A percentile compares a stretch with the other conserved stretches of the same genome.
These are phyloP conservation scores for Yarrowia deformans DNA, from an alignment of 805 yeast species.

Conservation along the genomic window DNA sequence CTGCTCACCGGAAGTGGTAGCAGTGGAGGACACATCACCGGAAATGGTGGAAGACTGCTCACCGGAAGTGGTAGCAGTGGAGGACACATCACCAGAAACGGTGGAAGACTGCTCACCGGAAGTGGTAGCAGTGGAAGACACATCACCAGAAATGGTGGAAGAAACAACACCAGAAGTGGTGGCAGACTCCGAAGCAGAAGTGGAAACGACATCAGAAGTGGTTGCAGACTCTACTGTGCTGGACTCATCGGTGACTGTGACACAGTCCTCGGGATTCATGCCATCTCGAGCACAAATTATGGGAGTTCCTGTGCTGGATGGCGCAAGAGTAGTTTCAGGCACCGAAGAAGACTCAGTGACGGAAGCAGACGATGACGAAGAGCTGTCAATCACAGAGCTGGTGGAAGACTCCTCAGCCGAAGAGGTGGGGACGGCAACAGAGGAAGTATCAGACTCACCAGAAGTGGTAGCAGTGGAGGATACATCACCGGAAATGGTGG, in stretches of 20 bases:
- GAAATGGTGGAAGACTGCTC: background rate
- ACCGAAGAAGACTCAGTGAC: background rate
- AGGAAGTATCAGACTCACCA: background rate
- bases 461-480: background rate
- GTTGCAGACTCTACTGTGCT: background rate
- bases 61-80: background rate
- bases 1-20: background rate
- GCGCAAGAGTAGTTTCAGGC: background rate
- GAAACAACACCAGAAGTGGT: background rate
- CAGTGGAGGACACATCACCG: background rate
- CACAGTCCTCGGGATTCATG: background rate
- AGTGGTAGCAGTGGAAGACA: background rate
- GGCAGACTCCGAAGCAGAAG: background rate
- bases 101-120: background rate
- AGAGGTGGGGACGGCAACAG: background rate
- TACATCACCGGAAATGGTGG: background rate
- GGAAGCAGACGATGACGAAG: background rate
- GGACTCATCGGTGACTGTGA: background rate
- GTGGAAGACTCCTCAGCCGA: background rate
- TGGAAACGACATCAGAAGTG: background rate
- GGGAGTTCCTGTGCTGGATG: background rate
- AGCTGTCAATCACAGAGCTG: background rate
- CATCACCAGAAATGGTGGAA: background rate
- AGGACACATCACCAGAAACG: background rate
- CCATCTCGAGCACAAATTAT: conserved; percentile 14